Evolutionary conservation across 1,139 yeast genomes (phyloP).

Genomic region (Arxiozyma bovina): DNA sequence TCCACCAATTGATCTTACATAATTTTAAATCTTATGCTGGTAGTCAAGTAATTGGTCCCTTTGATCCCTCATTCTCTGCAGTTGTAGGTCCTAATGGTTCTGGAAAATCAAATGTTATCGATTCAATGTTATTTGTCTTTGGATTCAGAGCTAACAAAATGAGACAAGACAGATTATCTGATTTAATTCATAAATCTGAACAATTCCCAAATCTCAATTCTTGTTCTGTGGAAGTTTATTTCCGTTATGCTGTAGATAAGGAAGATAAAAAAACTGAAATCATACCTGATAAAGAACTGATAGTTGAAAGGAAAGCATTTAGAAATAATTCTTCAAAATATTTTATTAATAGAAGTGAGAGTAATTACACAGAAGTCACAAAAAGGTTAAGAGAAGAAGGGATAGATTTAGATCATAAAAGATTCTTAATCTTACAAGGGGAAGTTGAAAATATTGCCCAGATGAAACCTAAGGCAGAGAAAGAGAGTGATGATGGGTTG

Average conservation of each 20-base stretch:
- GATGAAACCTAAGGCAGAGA: slow-evolving; percentile 95
- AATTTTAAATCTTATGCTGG: slow-evolving; percentile 97
- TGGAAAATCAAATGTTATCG: slow-evolving; percentile 95
- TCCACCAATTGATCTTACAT: slow-evolving; percentile 60
- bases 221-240: slow-evolving; percentile 92
- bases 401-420: slow-evolving; percentile 86
- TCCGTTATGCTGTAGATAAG: slow-evolving; percentile 66
- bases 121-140: slow-evolving; percentile 88
- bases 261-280: slow-evolving; percentile 28
- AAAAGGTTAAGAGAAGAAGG: slow-evolving; percentile 69
- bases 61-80: slow-evolving; percentile 86
- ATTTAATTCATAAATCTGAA: slow-evolving; percentile 82
- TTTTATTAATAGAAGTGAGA: slow-evolving; percentile 57
- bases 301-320: slow-evolving; percentile 73
- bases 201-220: slow-evolving; percentile 55
- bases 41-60: slow-evolving; percentile 87
- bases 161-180: slow-evolving; percentile 91
- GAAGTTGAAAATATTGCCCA: slow-evolving; percentile 98
- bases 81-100: slow-evolving; percentile 99
- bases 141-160: slow-evolving; percentile 94
- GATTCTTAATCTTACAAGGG: slow-evolving; percentile 92
- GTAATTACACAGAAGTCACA: slow-evolving; percentile 77
- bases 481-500: slow-evolving; percentile 85
- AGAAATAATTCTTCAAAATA: slow-evolving; percentile 73
- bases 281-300: slow-evolving; percentile 35